Evolutionary conservation across 2,329 filamentous ascomycete genomes (phyloP), one percentile per base, ranked within the genome.

Genomic region (Tolypocladium cylindrosporum): DNA sequence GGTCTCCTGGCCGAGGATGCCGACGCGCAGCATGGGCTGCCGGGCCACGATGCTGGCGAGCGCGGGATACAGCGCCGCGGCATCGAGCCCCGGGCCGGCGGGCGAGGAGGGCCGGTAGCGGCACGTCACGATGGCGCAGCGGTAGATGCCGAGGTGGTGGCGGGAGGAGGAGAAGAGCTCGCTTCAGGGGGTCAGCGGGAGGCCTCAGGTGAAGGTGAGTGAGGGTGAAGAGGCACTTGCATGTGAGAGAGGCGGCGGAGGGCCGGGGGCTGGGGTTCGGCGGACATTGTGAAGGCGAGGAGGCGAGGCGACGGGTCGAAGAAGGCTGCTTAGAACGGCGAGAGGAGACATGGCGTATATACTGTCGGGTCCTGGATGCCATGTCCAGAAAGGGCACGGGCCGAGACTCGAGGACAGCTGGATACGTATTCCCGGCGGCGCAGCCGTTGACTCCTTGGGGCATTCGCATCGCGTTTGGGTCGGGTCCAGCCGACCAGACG

Each of bases 11-110:
- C 68, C 71, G 2, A 67, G 64, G 59, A 84, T 78, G 13, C 77
- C 79, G 39, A 79, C 75, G 16, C 77, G 74, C 50, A 84, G 71
- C 59, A 76, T 73, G 2, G 76, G 73, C 57, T 82, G 75, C n/a
- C 67, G 67, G 16, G 70, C 63, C 16, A 81, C 65, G 24, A 82
- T 66, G 11, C 66, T 58, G 4, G 67, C 68, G 10, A 81, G 59
- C 0, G 78, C 78, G 7, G 64, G 56, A 55, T 73, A 67, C 19
- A 81, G 58, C 19, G 51, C 57, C 24, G 45, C 48, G 58, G 63
- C 27, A 41, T 60, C 45, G 39, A 59, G 54, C 5, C 48, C 42
- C 14, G 53, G 19, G 6, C 41, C 45, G 3, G 53, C 64, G 52
- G 59, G 65, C 57, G 43, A 43, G 3, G 53, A 64, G 51, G 59